phyloP scores from a whole-genome alignment of 2,329 filamentous ascomycete species.

The Penicillium sp. region DNA sequence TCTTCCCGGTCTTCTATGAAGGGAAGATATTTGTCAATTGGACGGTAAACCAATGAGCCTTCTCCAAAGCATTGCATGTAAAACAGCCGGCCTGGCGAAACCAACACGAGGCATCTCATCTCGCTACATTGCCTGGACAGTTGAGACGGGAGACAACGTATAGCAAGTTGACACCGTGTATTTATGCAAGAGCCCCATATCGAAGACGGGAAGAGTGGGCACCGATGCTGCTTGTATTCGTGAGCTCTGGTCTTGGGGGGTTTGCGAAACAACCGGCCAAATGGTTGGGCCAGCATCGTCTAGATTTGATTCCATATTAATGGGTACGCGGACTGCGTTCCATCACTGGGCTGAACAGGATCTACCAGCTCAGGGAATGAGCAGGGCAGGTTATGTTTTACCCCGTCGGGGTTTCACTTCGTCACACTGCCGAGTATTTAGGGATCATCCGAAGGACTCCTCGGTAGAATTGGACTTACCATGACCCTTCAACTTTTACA shows the following conservation, averaged over 20 bases:
- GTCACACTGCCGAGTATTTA: no score
- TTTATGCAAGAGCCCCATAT: constrained; percentile 56
- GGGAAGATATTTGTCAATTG: no score
- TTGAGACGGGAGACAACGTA: constrained; percentile 46
- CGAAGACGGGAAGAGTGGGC: constrained; percentile 31
- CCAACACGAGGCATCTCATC: constrained; percentile 50
- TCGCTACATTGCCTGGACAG: constrained; percentile 48
- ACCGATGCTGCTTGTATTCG: no score
- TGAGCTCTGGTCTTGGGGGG: no score
- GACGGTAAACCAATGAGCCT: no score
- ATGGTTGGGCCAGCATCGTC: background rate
- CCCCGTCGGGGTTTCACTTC: constrained; percentile 26
- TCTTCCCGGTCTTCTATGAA: no score
- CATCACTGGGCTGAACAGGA: no score
- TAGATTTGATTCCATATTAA: no score
- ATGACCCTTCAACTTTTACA: constrained; percentile 32
- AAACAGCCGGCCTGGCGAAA: constrained; percentile 48
- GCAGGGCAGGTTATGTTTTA: constrained; percentile 26
- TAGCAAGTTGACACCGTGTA: constrained; percentile 50
- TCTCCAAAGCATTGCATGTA: constrained; percentile 52
- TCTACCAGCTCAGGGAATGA: constrained; percentile 9
- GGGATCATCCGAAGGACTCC: background rate
- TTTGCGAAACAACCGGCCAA: no score
- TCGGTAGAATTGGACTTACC: constrained; percentile 15
- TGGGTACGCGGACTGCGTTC: no score